phyloP scores from a whole-genome alignment of 1,139 yeast species.

The Suhomyces wounanorum region DNA sequence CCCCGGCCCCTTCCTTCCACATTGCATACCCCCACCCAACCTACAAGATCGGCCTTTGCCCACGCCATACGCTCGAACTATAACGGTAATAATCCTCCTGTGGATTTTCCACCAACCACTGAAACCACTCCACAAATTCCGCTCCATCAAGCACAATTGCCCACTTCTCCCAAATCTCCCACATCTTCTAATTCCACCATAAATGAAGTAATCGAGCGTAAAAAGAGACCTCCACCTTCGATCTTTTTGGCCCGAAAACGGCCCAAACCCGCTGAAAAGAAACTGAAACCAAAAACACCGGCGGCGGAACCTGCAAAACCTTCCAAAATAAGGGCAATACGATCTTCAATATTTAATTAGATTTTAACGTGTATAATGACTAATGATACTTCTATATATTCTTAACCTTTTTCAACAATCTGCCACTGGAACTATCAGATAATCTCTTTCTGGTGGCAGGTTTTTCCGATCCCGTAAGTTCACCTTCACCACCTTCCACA shows the following conservation, averaged over 20 bases:
- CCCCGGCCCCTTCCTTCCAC: background rate
- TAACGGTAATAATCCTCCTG: background rate
- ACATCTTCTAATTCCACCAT: background rate
- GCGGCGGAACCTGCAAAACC: constrained; percentile 7
- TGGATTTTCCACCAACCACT: background rate
- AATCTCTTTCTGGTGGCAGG: constrained; percentile 25
- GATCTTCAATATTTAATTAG: constrained; percentile 37
- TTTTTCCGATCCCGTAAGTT: constrained; percentile 2
- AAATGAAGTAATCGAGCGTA: background rate
- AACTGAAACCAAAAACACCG: constrained; percentile 11
- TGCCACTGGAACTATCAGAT: constrained; percentile 28
- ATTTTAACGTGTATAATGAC: constrained; percentile 12
- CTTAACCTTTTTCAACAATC: constrained; percentile 26
- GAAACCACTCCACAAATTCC: background rate
- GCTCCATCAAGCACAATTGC: background rate
- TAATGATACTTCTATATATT: constrained; percentile 1
- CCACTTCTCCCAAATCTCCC: background rate
- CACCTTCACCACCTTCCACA: constrained; percentile 42
- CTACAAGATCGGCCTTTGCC: background rate
- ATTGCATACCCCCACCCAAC: background rate
- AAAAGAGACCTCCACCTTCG: constrained; percentile 20
- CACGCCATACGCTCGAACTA: background rate
- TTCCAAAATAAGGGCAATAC: constrained; percentile 24
- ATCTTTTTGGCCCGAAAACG: constrained; percentile 26
- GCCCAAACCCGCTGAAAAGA: constrained; percentile 10